Conservation (phyloP, 768 basidiomycete species). For the Leccinellum luteum region DNA sequence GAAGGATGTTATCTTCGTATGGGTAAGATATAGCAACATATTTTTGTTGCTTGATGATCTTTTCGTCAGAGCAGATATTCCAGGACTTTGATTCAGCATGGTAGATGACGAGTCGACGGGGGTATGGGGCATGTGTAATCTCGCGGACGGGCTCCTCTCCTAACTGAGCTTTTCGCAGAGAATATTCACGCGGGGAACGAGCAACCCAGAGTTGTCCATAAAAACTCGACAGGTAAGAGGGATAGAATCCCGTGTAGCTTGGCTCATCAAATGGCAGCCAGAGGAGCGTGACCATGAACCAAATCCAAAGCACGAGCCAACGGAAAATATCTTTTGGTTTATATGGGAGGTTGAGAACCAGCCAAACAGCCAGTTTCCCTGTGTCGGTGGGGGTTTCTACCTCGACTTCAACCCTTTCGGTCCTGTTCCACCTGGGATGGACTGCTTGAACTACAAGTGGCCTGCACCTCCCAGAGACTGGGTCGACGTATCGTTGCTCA, state of each 20-base stretch:
- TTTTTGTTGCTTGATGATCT: constrained; percentile 5
- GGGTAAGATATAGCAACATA: constrained; percentile 23
- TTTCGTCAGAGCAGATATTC: neutral
- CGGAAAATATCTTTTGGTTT: neutral
- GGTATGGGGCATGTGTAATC: constrained; percentile 13
- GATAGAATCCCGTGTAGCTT: constrained; percentile 6
- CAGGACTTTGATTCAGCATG: constrained; percentile 1
- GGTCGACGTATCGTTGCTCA: constrained; percentile 23
- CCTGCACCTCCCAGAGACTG: constrained; percentile 22
- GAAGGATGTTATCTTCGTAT: constrained; percentile 8
- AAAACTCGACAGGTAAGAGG: constrained; percentile 18
- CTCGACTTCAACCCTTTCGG: neutral
- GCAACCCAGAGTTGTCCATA: constrained; percentile 24
- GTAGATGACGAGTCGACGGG: constrained; percentile 18
- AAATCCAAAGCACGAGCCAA: constrained; percentile 19
- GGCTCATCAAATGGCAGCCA: constrained; percentile 15
- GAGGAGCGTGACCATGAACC: constrained; percentile 16
- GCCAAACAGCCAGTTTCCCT: constrained; percentile 19
- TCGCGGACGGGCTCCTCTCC: constrained; percentile 3
- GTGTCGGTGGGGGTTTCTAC: neutral
- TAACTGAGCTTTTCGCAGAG: constrained; percentile 7
- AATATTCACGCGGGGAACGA: constrained; percentile 21
- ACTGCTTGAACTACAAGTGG: constrained; percentile 24
- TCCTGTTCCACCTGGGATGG: neutral
- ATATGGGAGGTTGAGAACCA: constrained; percentile 1